Conservation (phyloP, 2,329 filamentous ascomycete genomes). For the Talaromyces sp. region DNA sequence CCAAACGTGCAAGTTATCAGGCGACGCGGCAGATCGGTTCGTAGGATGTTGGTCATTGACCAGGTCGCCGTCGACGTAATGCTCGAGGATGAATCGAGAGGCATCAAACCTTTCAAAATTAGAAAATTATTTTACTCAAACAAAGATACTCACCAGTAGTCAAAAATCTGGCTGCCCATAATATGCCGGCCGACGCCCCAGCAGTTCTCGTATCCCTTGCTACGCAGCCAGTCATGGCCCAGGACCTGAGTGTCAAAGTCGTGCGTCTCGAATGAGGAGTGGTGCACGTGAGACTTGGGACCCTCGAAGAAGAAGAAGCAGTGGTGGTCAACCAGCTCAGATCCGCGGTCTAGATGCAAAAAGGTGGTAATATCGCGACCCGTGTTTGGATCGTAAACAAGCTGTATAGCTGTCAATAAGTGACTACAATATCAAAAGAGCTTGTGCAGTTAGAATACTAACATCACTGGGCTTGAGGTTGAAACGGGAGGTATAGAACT, state of each 20-base stretch:
- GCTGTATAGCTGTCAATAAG: too few relatives aligned
- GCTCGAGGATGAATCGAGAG: conserved; percentile 58
- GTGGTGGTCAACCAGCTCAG: conserved; percentile 50
- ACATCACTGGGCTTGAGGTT: conserved; percentile 11
- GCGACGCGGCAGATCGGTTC: too few relatives aligned
- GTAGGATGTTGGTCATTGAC: conserved; percentile 11
- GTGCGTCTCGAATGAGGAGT: conserved; percentile 64
- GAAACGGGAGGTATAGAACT: conserved; percentile 11
- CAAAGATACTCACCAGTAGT: conserved; percentile 67
- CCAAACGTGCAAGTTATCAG: too few relatives aligned
- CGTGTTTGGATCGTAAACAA: conserved; percentile 6
- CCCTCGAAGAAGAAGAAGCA: conserved; percentile 43
- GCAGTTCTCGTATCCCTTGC: conserved; percentile 58
- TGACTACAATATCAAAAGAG: too few relatives aligned
- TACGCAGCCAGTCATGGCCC: conserved; percentile 63
- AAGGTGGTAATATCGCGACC: conserved; percentile 43
- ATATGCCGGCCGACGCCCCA: conserved; percentile 69
- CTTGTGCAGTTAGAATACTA: too few relatives aligned
- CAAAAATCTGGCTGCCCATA: conserved; percentile 65
- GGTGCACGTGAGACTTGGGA: conserved; percentile 52
- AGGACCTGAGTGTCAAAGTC: conserved; percentile 66
- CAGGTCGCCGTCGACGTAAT: conserved; percentile 67
- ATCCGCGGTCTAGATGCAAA: conserved; percentile 50
- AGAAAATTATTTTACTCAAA: too few relatives aligned
- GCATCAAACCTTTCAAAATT: conserved; percentile 40